Evolutionary conservation across 2,329 filamentous ascomycete genomes (phyloP).

Genomic region (Rhynchosporium graminicola): DNA sequence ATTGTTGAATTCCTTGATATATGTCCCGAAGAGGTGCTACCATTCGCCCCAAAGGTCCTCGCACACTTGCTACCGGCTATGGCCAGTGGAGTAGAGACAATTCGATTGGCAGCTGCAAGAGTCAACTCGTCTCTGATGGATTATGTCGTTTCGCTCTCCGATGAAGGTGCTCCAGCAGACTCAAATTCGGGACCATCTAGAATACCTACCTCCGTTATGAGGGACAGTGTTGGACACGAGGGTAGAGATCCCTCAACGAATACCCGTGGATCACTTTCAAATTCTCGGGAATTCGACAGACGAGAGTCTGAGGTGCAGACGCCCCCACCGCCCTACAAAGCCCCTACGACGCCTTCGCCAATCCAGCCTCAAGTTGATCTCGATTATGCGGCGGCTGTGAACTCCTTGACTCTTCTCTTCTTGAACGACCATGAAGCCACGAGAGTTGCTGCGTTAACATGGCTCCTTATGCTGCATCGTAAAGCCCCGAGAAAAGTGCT

Average conservation of each 20-base stretch:
- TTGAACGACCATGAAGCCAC: slow-evolving; percentile 97
- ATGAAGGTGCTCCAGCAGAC: slow-evolving; percentile 53
- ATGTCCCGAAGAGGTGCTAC: slow-evolving; percentile 92
- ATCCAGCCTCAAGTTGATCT: slow-evolving; percentile 65
- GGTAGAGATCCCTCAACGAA: slow-evolving; percentile 39
- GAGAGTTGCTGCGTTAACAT: slow-evolving; percentile 87
- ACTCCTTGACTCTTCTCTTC: slow-evolving; percentile 88
- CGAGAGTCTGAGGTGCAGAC: slow-evolving; percentile 55
- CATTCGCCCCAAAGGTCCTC: slow-evolving; percentile 89
- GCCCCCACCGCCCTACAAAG: slow-evolving; percentile 44
- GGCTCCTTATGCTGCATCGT: slow-evolving; percentile 96
- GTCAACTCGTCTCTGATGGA: slow-evolving; percentile 92
- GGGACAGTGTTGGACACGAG: slow-evolving; percentile 38
- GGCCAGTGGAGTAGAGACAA: slow-evolving; percentile 86
- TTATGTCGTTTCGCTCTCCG: slow-evolving; percentile 88
- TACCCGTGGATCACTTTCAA: slow-evolving; percentile 43
- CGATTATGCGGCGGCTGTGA: slow-evolving; percentile 95
- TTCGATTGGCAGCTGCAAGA: slow-evolving; percentile 81
- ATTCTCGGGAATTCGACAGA: slow-evolving; percentile 51
- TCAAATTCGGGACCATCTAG: slow-evolving; percentile 44
- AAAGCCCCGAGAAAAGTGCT: slow-evolving; percentile 93
- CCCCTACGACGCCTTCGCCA: slow-evolving; percentile 38
- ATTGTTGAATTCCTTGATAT: slow-evolving; percentile 97
- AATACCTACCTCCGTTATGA: slow-evolving; percentile 45
- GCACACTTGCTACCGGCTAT: slow-evolving; percentile 92